A percentile compares a stretch with the other conserved stretches of the same genome.
Evolutionary conservation across 208 protist genomes (phyloP).

Genomic region (Novymonas esmeraldas): DNA sequence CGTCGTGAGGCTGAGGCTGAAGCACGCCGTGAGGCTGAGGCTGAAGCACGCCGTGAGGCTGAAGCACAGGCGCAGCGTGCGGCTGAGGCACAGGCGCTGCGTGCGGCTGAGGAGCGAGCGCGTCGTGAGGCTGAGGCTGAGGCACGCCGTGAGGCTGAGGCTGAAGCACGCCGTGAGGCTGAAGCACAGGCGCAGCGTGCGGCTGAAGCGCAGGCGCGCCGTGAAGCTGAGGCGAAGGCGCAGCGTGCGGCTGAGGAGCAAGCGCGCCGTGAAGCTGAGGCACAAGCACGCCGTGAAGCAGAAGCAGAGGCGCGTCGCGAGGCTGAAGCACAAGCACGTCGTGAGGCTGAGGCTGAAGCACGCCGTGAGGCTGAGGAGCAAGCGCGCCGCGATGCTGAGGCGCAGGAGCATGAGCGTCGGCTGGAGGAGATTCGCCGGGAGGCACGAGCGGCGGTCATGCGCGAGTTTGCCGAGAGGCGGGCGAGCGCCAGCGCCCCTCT

Average conservation of each 20-base stretch:
- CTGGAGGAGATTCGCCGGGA: slow-evolving; percentile 45
- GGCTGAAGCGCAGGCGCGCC: slow-evolving; percentile 43
- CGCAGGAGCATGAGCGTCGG: slow-evolving; percentile 21
- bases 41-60: slow-evolving; percentile 21
- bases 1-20: slow-evolving; percentile 27
- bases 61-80: slow-evolving; percentile 80
- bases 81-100: slow-evolving; percentile 53
- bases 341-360: slow-evolving; percentile 44
- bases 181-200: slow-evolving; percentile 85
- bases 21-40: slow-evolving; percentile 61
- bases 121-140: slow-evolving; percentile 36
- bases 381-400: slow-evolving; percentile 28
- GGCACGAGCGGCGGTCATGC: slow-evolving; percentile 44
- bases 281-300: slow-evolving; percentile 32
- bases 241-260: slow-evolving; percentile 71
- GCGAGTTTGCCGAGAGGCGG: slow-evolving; percentile 29
- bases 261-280: slow-evolving; percentile 26
- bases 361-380: slow-evolving; percentile 43
- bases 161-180: slow-evolving; percentile 31
- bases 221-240: slow-evolving; percentile 59
- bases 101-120: slow-evolving; percentile 55
- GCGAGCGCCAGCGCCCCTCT: background rate
- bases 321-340: slow-evolving; percentile 38
- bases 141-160: slow-evolving; percentile 37
- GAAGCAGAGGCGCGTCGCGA: slow-evolving; percentile 36